Base-by-base conservation (phyloP, 1,284 basidiomycete genomes). In the Phellinidium pouzarii region DNA sequence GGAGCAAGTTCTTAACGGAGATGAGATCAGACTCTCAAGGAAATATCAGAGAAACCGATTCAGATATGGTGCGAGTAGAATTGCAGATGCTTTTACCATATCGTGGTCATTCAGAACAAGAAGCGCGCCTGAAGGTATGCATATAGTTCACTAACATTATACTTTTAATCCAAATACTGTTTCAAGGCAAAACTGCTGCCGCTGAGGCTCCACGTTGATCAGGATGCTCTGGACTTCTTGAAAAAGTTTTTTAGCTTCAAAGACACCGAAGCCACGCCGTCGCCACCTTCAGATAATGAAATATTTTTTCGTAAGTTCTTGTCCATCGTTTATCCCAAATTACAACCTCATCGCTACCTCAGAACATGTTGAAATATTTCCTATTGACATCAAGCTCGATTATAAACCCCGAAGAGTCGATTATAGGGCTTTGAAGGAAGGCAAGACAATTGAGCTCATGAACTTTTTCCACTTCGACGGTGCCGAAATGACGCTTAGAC, bases 401-500 rank as follows among this genome's bases (percentile, higher is more conserved):
- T 99, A 99, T 69, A 99, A 99, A 68, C 95, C 96, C 44, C 91
- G 97, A 56, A 83, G 94, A 3, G 93, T 99, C 22, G 92, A 99
- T 67, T 96, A 97, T 67, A 74, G 82, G 54, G 94, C 94, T n/a
- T 72, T 98, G 46, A 79, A 86, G 14, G 87, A 94, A 61, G 96
- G 96, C 11, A 82, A 79, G 65, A 94, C 93, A 0, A 95, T 96
- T 57, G 96, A 99, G 66, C 71, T 99, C 53, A 98, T 99, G 95
- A 99, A 99, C 67, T 98, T 99, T 66, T 99, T 99, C 84, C 94
- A 98, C 68, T 99, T 99, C 61, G 95, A 99, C 61, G 95, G 92
- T 0, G 90, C 95, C 2, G 95, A 97, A 68, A 98, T 99, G 92
- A 95, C 93, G 0, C 70, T 99, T 48, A 79, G 95, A 48, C 94